Conservation (phyloP, 148 eudicot species). For the Oxyria digyna region DNA sequence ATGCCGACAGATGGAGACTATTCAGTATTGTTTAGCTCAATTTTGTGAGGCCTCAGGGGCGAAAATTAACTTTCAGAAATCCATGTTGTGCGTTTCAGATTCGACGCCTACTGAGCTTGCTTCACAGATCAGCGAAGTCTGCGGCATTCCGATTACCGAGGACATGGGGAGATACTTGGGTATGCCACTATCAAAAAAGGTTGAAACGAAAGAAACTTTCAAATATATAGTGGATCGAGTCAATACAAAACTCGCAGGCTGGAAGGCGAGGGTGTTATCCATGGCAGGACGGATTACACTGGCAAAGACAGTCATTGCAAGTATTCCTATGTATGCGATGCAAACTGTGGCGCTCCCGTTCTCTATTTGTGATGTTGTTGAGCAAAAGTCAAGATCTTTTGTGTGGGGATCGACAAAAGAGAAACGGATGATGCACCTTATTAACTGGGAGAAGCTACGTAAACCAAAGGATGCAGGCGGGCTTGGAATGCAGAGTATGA, state of each 20-base stretch:
- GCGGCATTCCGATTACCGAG: neutral
- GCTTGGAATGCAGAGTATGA: neutral
- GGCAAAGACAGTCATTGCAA: no score
- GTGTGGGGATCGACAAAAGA: no score
- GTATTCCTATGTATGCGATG: no score
- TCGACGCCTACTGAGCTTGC: no score
- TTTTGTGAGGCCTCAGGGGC: neutral
- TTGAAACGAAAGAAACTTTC: no score
- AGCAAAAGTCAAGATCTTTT: no score
- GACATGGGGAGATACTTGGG: neutral
- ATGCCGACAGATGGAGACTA: neutral
- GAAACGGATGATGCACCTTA: no score
- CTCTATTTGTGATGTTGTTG: no score
- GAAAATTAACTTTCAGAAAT: neutral
- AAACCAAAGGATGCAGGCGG: neutral
- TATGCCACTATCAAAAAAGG: no score
- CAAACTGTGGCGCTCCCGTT: no score
- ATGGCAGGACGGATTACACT: neutral
- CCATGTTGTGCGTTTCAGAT: neutral
- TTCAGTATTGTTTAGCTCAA: neutral
- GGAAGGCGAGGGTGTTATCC: neutral
- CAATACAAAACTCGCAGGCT: neutral
- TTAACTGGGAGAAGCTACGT: neutral
- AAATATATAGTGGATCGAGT: neutral
- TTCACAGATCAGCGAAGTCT: no score